Conservation (phyloP, 345 rosid genomes). For the Abelmoschus esculentus region DNA sequence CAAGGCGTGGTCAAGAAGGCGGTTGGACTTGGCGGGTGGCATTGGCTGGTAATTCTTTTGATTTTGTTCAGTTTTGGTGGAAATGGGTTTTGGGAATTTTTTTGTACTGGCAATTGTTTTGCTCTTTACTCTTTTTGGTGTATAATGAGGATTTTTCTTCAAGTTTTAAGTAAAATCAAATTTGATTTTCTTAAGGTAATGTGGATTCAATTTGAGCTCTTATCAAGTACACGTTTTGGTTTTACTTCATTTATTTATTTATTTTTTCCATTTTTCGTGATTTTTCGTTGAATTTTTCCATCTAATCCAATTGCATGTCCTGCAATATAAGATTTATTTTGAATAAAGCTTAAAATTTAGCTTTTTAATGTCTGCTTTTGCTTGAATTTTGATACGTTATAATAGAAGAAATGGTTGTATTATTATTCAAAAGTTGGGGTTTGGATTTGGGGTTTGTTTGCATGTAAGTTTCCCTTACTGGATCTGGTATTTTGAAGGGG, state of each 20-base stretch:
- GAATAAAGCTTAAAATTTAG: not conserved
- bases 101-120: no score
- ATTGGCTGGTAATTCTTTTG: no score
- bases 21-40: no score
- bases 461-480: slow-evolving; percentile 25
- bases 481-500: slow-evolving; percentile 31
- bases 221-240: not conserved
- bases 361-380: slow-evolving; percentile 2
- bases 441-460: slow-evolving; percentile 17
- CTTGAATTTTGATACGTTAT: not conserved
- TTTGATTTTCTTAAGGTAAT: slow-evolving; percentile 18
- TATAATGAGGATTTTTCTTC: not conserved
- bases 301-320: not conserved
- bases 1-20: no score
- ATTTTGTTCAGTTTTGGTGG: no score
- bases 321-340: not conserved
- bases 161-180: not conserved
- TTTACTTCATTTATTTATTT: not conserved
- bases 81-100: no score
- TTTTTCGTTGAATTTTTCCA: not conserved
- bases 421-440: not conserved
- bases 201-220: slow-evolving; percentile 18
- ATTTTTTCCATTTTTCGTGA: not conserved
- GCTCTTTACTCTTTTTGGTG: no score
- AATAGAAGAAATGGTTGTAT: not conserved